Conservation (phyloP, 169 alveolate species). For the Miamiensis avidus region DNA sequence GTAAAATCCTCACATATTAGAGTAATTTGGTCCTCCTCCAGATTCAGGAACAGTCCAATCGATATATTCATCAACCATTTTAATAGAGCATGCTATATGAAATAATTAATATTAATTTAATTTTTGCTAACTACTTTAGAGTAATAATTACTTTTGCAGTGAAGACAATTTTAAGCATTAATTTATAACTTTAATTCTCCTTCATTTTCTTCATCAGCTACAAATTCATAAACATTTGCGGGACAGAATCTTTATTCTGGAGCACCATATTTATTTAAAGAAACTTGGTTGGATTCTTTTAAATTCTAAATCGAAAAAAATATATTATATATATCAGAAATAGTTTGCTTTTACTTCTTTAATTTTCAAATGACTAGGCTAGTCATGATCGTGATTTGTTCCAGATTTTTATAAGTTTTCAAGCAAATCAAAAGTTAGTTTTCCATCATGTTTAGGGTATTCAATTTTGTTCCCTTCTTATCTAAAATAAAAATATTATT, state of each 20-base stretch:
- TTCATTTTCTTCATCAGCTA: slow-evolving; percentile 40
- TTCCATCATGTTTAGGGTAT: slow-evolving; percentile 88
- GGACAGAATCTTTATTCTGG: slow-evolving; percentile 89
- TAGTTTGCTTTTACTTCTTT: slow-evolving; percentile 17
- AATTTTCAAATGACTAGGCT: slow-evolving; percentile 87
- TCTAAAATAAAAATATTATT: not conserved
- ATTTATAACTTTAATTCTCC: slow-evolving; percentile 70
- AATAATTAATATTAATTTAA: not conserved
- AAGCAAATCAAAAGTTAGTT: slow-evolving; percentile 80
- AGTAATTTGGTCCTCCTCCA: slow-evolving; percentile 90
- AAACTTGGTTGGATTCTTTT: slow-evolving; percentile 50
- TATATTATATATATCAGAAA: not conserved
- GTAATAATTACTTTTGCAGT: slow-evolving; percentile 80
- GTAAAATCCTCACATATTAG: slow-evolving; percentile 49
- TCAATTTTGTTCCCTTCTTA: slow-evolving; percentile 21
- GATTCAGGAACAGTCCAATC: slow-evolving; percentile 92
- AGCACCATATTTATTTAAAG: slow-evolving; percentile 71
- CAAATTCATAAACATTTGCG: slow-evolving; percentile 87
- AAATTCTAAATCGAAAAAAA: not conserved
- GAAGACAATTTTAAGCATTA: slow-evolving; percentile 89
- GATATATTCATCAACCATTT: slow-evolving; percentile 78
- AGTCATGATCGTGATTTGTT: slow-evolving; percentile 87
- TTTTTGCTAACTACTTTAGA: not conserved
- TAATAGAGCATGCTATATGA: slow-evolving; percentile 19
- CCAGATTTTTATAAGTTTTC: slow-evolving; percentile 69